Base-by-base conservation (phyloP, 192 early-diverging fungal species). In the Jimgerdemannia lactiflua region DNA sequence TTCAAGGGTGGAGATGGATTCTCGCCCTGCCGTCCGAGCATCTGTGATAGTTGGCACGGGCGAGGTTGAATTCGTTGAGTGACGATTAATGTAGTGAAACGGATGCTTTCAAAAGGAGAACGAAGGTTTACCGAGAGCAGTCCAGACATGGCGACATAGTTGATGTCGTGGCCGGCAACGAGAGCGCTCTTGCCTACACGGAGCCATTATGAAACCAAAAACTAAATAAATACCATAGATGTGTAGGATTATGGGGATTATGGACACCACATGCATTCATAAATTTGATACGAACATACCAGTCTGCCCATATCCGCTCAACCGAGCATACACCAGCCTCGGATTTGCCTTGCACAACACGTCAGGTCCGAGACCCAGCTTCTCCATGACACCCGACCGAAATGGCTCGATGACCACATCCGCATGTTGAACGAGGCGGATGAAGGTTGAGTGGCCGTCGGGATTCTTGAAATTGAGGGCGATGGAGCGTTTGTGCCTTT, bases 381-480 rank as follows among this genome's bases (percentile, higher is more conserved):
- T 80, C 69, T 92, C 91, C 87, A 92, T 84, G 14, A 92, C 89
- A 39, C 91, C 91, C 14, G 91, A 89, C 17, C 91, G 82, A 72
- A 90, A 92, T 17, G 91, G 89, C 40, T 92, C 91, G 17, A 92
- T 76, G 14, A 92, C 71, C 14, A 92, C 83, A 77, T 92, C 91
- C 29, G 85, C 79, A 49, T 82, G 80, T 18, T 72, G 72, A n/a
- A 84, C 75, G 17, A 92, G 65, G 1, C 78, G 71, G 69, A 79
- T 80, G 17, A 89, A 70, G 8, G 86, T 41, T 42, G 84, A 81
- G n/a, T 82, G 82, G 2, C 87, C 85, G 3, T 76, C 71, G 3
- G 83, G 71, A 3, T 76, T 78, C 76, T 91, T 90, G 72, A 92
- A 75, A 74, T 92, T 83, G 40, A 92, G 75, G 39, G 87, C 81